phyloP scores from a whole-genome alignment of 805 yeast genomes.

The Sugiyamaella lignohabitans region DNA sequence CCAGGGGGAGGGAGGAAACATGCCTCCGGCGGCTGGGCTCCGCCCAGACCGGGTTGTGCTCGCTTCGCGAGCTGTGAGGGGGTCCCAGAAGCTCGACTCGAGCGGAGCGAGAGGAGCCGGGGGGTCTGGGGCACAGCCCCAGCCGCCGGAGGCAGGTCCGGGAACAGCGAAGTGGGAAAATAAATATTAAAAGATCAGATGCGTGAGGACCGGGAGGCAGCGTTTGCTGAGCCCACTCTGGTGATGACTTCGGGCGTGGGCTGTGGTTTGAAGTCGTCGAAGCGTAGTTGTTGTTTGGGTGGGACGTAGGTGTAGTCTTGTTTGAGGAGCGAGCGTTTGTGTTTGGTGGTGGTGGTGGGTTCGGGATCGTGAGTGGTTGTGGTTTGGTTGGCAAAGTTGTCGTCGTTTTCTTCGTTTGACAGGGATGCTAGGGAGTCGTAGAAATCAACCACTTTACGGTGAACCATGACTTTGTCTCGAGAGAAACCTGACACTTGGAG shows the following conservation, averaged over 20 bases:
- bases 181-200: no score
- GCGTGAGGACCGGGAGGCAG: no score
- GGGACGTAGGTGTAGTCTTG: background rate
- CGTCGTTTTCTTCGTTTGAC: background rate
- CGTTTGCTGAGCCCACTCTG: no score
- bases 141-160: background rate
- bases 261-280: background rate
- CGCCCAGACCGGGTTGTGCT: no score
- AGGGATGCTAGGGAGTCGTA: slow-evolving; percentile 35
- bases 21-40: slow-evolving; percentile 1
- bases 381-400: no score
- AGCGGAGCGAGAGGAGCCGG: no score
- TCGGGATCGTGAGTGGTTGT: no score
- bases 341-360: no score
- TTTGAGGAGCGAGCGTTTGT: no score
- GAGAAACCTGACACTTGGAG: slow-evolving; percentile 74
- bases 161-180: background rate
- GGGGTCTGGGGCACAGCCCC: background rate
- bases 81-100: no score
- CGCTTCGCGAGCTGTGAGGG: no score
- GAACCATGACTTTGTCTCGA: slow-evolving; percentile 56
- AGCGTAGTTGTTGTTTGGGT: background rate
- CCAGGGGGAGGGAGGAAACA: no score
- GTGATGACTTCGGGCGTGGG: background rate
- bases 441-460: slow-evolving; percentile 63